Base-by-base conservation (phyloP, 1,139 yeast species). In the Sugiyamaella novakii region DNA sequence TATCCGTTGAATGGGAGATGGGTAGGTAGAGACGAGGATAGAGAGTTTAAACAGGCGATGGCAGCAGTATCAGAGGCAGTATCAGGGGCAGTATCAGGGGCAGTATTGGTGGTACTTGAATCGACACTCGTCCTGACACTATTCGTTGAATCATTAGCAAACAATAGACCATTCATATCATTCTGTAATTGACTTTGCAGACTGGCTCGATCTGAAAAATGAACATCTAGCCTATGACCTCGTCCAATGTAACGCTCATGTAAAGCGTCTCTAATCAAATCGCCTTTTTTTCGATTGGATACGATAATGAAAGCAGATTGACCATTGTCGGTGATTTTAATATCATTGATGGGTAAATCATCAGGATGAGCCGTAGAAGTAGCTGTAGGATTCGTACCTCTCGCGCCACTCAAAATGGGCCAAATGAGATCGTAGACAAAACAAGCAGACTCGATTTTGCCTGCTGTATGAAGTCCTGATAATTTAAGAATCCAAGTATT, bases 211-310 rank as follows among this genome's bases (percentile, higher is more conserved):
- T 40, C 50, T 5, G 54, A 53, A 28, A 57, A 37, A 22, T 46
- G 46, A 8, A 56, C 54, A 3, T 24, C 21, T n/a, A 56, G 44
- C 38, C 63, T 48, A 38, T 38, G 47, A 10, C 64, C 64, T 15
- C 53, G 47, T 12, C 64, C 64, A 17, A 59, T 38, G 42, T 61
- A 61, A 15, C 18, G 37, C 10, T 52, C 50, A 27, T 60, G 57
- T 19, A 59, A 44, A 8, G 36, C 37, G n/a, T 55, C 51, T 11
- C 56, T 46, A 19, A 53, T 40, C 12, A 29, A 24, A 33, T 55
- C 61, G 11, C 52, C 61, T 2, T 45, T 43, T n/a, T 41, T 34
- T 8, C 54, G 40, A 22, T 38, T 24, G 8, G 21, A 37, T 3
- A 55, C 50, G 8, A 47, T 45, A 3, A 55, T 52, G 15, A 45